These are phyloP conservation scores for Rhypophila decipiens DNA, from an alignment of 495 filamentous ascomycete species.

Conservation along the genomic window DNA sequence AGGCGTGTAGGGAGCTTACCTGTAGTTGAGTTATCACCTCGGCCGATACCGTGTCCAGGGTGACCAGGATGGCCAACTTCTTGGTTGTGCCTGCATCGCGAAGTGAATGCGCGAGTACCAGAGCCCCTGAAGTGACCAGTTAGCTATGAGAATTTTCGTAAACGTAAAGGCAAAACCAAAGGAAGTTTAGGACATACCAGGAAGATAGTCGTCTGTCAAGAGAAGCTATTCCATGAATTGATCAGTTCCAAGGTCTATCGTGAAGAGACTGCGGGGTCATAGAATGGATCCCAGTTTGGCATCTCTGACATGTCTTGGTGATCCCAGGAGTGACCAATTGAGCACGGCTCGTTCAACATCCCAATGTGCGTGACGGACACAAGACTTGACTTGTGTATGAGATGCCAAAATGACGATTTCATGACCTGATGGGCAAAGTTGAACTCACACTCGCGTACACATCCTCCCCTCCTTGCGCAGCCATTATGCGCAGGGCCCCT, in stretches of 20 bases:
- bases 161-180: conserved; percentile 13
- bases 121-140: conserved; percentile 56
- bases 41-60: conserved; percentile 63
- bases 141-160: conserved; percentile 14
- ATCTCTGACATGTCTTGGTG: too few species aligned
- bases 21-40: conserved; percentile 72
- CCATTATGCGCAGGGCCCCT: conserved; percentile 20
- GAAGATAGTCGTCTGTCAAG: conserved; percentile 82
- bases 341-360: too few species aligned
- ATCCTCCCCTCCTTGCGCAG: conserved; percentile 36
- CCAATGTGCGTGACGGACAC: too few species aligned
- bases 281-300: too few species aligned
- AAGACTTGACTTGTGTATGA: too few species aligned
- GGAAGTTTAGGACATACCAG: too few species aligned
- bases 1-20: conserved; percentile 31
- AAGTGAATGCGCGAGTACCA: conserved; percentile 90
- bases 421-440: neutral
- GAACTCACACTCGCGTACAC: conserved; percentile 50
- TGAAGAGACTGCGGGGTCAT: neutral
- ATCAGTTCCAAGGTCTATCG: conserved; percentile 20
- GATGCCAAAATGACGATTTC: neutral
- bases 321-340: too few species aligned
- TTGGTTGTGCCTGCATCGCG: conserved; percentile 85
- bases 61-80: conserved; percentile 79
- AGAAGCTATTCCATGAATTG: conserved; percentile 57